Conservation (phyloP, 371 early-diverging fungal genomes). For the Chytridium lagenaria region DNA sequence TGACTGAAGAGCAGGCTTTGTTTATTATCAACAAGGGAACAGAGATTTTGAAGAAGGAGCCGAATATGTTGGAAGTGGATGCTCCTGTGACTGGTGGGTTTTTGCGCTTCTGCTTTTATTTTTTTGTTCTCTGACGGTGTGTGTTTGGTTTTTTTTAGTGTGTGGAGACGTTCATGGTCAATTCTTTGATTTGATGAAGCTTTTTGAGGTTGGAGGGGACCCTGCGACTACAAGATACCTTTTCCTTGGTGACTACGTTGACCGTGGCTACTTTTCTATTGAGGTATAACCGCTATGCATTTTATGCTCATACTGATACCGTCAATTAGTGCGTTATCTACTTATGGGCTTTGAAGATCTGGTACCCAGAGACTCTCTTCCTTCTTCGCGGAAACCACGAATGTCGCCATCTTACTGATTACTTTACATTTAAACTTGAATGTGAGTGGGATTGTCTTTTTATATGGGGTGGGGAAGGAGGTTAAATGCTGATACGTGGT, state of each 20-base stretch:
- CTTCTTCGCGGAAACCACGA: constrained; percentile 98
- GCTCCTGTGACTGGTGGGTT: constrained; percentile 88
- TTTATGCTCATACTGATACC: neutral
- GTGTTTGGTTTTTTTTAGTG: constrained; percentile 60
- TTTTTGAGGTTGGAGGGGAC: constrained; percentile 97
- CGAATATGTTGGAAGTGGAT: constrained; percentile 83
- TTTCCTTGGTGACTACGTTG: constrained; percentile 98
- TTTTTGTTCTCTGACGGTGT: constrained; percentile 4
- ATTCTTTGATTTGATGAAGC: constrained; percentile 97
- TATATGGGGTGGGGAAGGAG: constrained; percentile 26
- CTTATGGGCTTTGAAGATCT: constrained; percentile 87
- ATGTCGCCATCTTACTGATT: constrained; percentile 96
- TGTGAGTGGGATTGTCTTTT: constrained; percentile 67
- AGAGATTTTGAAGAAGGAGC: constrained; percentile 77
- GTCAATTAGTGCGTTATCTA: constrained; percentile 83
- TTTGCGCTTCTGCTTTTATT: constrained; percentile 1
- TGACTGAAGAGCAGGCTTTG: constrained; percentile 91
- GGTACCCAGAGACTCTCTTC: constrained; percentile 91
- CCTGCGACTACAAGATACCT: constrained; percentile 88
- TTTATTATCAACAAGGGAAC: constrained; percentile 78
- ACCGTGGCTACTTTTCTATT: constrained; percentile 76
- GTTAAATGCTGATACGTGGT: constrained; percentile 30
- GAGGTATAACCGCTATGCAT: constrained; percentile 42
- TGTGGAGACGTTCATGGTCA: constrained; percentile 99
- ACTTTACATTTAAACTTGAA: constrained; percentile 97